Conservation (phyloP, 2,329 filamentous ascomycete genomes). For the Pseudogymnoascus sp. region DNA sequence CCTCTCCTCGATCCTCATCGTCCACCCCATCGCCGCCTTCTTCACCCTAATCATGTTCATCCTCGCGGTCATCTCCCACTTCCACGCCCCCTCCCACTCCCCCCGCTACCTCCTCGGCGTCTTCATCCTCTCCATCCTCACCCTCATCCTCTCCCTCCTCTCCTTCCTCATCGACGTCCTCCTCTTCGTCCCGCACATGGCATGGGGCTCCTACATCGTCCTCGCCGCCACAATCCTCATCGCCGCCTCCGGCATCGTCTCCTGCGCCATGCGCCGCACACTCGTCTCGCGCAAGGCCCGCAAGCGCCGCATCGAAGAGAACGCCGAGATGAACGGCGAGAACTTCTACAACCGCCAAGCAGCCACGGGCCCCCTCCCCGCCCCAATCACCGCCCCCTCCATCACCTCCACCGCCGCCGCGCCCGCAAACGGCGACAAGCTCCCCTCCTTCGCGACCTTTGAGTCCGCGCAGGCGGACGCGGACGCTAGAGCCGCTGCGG, state of each 20-base stretch:
- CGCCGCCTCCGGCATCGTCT: conserved; percentile 71
- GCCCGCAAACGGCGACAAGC: conserved; percentile 44
- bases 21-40: conserved; percentile 95
- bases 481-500: conserved; percentile 52
- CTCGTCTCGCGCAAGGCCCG: conserved; percentile 87
- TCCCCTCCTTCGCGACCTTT: conserved; percentile 54
- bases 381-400: conserved; percentile 30
- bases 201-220: conserved; percentile 91
- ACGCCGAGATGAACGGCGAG: conserved; percentile 94
- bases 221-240: conserved; percentile 82
- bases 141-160: conserved; percentile 70
- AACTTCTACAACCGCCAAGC: conserved; percentile 74
- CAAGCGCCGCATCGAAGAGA: conserved; percentile 83
- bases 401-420: conserved; percentile 51
- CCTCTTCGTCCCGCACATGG: conserved; percentile 86
- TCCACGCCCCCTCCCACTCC: conserved; percentile 83
- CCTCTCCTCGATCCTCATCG: conserved; percentile 81
- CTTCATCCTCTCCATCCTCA: too few relatives aligned
- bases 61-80: conserved; percentile 71
- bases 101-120: conserved; percentile 77
- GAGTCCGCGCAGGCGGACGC: conserved; percentile 33
- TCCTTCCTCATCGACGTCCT: conserved; percentile 91
- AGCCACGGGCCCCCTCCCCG: conserved; percentile 12
- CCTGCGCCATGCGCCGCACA: conserved; percentile 90
- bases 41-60: conserved; percentile 78